Base-by-base conservation (phyloP, 371 early-diverging fungal species). In the Blyttiomyces sp. region DNA sequence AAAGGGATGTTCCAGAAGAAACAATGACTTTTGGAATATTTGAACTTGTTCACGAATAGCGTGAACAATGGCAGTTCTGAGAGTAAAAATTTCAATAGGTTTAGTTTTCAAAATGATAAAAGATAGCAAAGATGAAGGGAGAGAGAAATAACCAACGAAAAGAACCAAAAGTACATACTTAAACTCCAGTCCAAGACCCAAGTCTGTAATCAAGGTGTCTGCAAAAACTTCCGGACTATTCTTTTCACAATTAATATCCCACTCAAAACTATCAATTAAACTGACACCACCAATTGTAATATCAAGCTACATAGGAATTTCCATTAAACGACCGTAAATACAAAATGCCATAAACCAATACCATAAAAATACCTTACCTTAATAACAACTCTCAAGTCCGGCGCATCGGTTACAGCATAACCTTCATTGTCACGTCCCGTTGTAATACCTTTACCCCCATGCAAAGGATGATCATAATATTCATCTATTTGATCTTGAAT, bases 31-130 rank as follows among this genome's bases (percentile, higher is more conserved):
- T 35, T 83, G 80, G 66, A 86, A 88, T 2, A 83, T 81, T 60
- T 92, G 87, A 7, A 93, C 80, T 77, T 96, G 97, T 67, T 96
- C 97, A n/a, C 95, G 84, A 24, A 95, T 93, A 0, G 90, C 83
- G 61, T 95, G 95, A 0, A 94, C 90, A 49, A 94, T 91, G 0
- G 94, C 91, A 0, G 95, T 91, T 68, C 80, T 85, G 39, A 49
- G 60, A 43, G 66, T 11, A 32, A 49, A n/a, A 32, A 27, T 51
- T 33, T 28, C 9, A 57, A 7, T 13, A 50, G 24, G 35, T 27
- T n/a, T 16, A 7, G 9, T 2, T 13, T 9, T 39, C 64, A 60
- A 32, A 70, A 65, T 30, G 63, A 63, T 4, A 31, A 5, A 21
- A 43, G 16, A 19, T 21, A 53, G 13, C 9, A 19, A 42, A 7